Evolutionary conservation across 202 grass and related monocot genomes (phyloP).

Genomic region (Thinopyrum obtusiflorum): DNA sequence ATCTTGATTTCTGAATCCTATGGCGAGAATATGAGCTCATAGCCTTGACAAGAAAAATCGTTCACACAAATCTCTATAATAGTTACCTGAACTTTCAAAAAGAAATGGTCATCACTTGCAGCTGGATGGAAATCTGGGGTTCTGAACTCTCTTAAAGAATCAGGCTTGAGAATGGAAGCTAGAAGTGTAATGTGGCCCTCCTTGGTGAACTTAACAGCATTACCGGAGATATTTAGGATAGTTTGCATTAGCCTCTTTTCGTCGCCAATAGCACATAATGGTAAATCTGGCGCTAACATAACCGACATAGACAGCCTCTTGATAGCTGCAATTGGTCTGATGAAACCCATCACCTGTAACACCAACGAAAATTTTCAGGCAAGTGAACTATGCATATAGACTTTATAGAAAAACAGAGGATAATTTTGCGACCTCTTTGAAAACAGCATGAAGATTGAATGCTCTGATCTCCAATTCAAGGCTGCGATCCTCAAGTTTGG

Average conservation of each 20-base stretch:
- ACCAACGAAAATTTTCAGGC: conserved; percentile 19
- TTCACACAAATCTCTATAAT: conserved; percentile 10
- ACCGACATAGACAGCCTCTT: conserved; percentile 72
- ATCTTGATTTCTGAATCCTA: conserved; percentile 16
- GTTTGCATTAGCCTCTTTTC: conserved; percentile 93
- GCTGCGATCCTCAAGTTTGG: conserved; percentile 93
- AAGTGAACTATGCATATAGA: not conserved
- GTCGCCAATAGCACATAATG: conserved; percentile 73
- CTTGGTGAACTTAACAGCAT: conserved; percentile 95
- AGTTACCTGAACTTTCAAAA: conserved; percentile 86
- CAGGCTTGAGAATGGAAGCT: conserved; percentile 70
- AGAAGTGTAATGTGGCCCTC: conserved; percentile 85
- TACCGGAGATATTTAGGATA: conserved; percentile 83
- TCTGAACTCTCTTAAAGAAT: conserved; percentile 76
- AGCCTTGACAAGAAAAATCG: not conserved
- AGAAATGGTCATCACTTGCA: conserved; percentile 76
- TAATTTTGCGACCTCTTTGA: conserved; percentile 66
- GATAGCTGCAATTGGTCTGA: conserved; percentile 92
- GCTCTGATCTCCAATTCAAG: conserved; percentile 78
- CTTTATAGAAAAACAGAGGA: conserved; percentile 14
- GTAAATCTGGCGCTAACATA: conserved; percentile 82
- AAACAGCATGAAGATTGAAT: conserved; percentile 96
- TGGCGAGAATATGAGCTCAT: not conserved
- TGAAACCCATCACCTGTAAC: conserved; percentile 78
- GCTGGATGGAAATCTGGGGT: conserved; percentile 64